Base-by-base conservation (phyloP, 2,329 filamentous ascomycete species). In the Emergomyces pasteurianus region DNA sequence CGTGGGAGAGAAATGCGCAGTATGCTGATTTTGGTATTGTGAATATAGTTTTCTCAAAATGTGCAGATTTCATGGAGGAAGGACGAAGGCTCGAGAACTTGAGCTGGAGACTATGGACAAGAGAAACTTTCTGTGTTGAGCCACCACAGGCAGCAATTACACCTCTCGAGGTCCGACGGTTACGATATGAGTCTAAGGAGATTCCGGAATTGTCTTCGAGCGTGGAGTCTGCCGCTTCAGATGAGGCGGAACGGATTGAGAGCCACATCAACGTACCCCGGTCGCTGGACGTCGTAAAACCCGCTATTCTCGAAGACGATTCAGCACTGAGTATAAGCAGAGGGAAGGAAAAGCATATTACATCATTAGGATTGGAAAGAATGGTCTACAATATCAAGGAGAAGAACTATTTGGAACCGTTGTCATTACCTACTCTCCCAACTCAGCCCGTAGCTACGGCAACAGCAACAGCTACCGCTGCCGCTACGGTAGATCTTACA, bases 71-170 rank as follows among this genome's bases (percentile, higher is more conserved):
- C 58, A 87, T 97, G 73, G 90, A 96, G 73, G 89, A 97, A 75
- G 94, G 94, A 61, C 86, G 90, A 71, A 83, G 94, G 70, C 80
- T 96, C 72, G 94, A 97, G 74, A 97, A 99, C 78, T 80, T 99
- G 65, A 95, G 89, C 73, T 97, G 94, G 94, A 82, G 94, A 69
- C 79, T 97, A 63, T 97, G 92, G 92, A 95, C 90, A 69, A 84
- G 91, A 69, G 92, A 97, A 73, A 92, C 89, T 12, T 90, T 96
- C 69, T 95, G 92, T 76, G 92, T 88, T 75, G 87, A 89, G 64
- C 82, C 82, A n/a, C 46, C 79, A 81, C 62, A 79, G 12, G 36
- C 23, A 28, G 38, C 38, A 43, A 81, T 67, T 79, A 81, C 68
- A 76, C 77, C 31, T 77, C 81, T 60, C 73, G 80, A 67, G 34